Percentiles rank a stretch among this genome's conserved stretches.
phyloP scores from a whole-genome alignment of 2,329 filamentous ascomycete species.

The Colletotrichum incanum region DNA sequence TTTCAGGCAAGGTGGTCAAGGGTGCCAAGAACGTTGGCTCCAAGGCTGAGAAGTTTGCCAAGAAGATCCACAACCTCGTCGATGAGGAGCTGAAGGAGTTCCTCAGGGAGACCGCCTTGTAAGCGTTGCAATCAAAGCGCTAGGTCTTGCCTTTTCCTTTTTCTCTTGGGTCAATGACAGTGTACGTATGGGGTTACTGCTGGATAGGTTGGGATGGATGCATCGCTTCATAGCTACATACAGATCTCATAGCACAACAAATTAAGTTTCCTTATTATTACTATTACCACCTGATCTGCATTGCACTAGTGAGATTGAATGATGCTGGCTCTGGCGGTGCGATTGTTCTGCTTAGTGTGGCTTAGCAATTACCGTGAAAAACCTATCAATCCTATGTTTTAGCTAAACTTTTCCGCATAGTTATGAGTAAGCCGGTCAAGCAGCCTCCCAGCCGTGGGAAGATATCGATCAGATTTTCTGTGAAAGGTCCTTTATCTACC shows the following conservation, averaged over 20 bases:
- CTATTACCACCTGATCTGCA: no score
- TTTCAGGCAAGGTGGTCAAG: slow-evolving; percentile 71
- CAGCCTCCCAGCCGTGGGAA: background rate
- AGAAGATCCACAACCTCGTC: slow-evolving; percentile 75
- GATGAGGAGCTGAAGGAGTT: slow-evolving; percentile 75
- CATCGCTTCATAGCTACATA: slow-evolving; percentile 42
- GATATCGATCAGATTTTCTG: background rate
- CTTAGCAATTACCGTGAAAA: background rate
- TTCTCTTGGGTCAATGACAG: slow-evolving; percentile 44
- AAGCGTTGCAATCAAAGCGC: slow-evolving; percentile 44
- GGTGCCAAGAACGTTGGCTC: slow-evolving; percentile 66
- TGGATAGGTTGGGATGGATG: slow-evolving; percentile 40
- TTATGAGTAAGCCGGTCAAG: slow-evolving; percentile 18
- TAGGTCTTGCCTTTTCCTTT: slow-evolving; percentile 41
- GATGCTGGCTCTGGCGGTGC: no score
- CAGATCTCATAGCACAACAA: slow-evolving; percentile 37
- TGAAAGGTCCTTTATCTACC: no score
- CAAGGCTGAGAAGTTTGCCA: slow-evolving; percentile 74
- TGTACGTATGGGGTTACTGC: slow-evolving; percentile 42
- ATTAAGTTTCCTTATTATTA: slow-evolving; percentile 24
- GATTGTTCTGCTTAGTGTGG: background rate
- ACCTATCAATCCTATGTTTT: background rate
- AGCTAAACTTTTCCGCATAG: background rate
- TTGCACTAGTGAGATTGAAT: background rate
- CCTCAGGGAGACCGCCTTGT: slow-evolving; percentile 66